Evolutionary conservation across 257 asterid species (phyloP).

Genomic region (Cynanchum wilfordii): DNA sequence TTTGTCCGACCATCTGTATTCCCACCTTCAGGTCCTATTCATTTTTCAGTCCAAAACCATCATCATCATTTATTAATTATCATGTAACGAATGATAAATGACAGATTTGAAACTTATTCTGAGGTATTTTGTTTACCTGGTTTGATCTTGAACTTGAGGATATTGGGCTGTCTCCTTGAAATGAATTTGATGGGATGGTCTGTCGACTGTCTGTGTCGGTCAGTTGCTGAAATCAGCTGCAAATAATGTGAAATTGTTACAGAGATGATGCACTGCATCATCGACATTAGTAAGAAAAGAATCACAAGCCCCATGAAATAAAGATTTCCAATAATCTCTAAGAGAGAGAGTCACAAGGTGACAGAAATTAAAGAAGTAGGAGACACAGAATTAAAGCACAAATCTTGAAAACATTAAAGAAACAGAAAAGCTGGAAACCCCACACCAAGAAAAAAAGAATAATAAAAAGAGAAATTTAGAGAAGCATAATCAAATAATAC

Average conservation of each 20-base stretch:
- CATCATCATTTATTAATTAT: background rate
- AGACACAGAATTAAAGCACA: background rate
- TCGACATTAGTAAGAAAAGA: background rate
- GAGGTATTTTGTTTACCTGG: conserved; percentile 45
- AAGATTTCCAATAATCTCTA: background rate
- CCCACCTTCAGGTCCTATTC: conserved; percentile 82
- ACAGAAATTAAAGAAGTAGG: background rate
- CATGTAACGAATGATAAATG: background rate
- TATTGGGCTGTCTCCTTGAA: conserved; percentile 70
- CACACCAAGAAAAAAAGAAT: too few relatives aligned
- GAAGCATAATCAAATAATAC: background rate
- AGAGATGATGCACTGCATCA: background rate
- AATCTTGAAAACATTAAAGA: background rate
- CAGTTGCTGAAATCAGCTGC: conserved; percentile 95
- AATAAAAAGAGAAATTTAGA: too few relatives aligned
- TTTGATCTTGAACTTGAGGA: conserved; percentile 83
- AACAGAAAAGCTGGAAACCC: background rate
- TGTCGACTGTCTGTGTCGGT: conserved; percentile 83
- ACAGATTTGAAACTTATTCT: background rate
- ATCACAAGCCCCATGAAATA: background rate
- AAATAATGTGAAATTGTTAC: conserved; percentile 9
- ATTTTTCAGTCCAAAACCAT: conserved; percentile 6
- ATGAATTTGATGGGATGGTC: conserved; percentile 97
- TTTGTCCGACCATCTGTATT: conserved; percentile 59
- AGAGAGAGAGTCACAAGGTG: too few relatives aligned